Percentiles rank a stretch among this genome's conserved stretches.
Evolutionary conservation across 2,329 filamentous ascomycete species (phyloP).

Genomic region (Fusarium annulatum): DNA sequence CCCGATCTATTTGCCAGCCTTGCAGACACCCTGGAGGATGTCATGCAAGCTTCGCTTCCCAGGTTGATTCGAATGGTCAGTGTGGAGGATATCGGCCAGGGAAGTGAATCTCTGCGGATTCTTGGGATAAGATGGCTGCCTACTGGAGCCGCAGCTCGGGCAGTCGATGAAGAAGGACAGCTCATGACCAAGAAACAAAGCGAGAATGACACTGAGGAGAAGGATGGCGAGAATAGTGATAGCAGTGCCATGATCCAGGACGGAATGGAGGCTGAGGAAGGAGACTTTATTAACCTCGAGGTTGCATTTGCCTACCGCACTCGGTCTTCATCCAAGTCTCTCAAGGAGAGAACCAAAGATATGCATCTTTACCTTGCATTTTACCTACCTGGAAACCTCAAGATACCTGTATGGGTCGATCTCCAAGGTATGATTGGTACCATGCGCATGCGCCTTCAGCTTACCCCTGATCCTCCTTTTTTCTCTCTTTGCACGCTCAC

Average conservation of each 20-base stretch:
- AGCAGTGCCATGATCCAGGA: slow-evolving; percentile 54
- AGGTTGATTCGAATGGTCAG: slow-evolving; percentile 78
- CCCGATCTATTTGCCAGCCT: slow-evolving; percentile 77
- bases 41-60: slow-evolving; percentile 82
- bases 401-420: slow-evolving; percentile 78
- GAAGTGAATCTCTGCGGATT: slow-evolving; percentile 76
- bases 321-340: slow-evolving; percentile 67
- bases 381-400: slow-evolving; percentile 68
- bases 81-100: slow-evolving; percentile 80
- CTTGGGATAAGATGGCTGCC: slow-evolving; percentile 79
- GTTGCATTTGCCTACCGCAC: slow-evolving; percentile 79
- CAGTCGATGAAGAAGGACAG: slow-evolving; percentile 69
- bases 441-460: slow-evolving; percentile 74
- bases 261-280: slow-evolving; percentile 80
- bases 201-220: slow-evolving; percentile 48
- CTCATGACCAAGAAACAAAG: slow-evolving; percentile 55
- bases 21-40: slow-evolving; percentile 78
- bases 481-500: slow-evolving; percentile 80
- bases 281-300: slow-evolving; percentile 82
- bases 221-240: slow-evolving; percentile 53
- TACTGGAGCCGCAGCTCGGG: slow-evolving; percentile 73
- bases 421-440: slow-evolving; percentile 77
- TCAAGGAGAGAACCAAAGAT: slow-evolving; percentile 75
- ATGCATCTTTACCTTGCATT: slow-evolving; percentile 77
- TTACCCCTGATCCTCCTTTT: slow-evolving; percentile 81